Conservation (phyloP, 164 flowering plant species). For the Amborella trichopoda region DNA sequence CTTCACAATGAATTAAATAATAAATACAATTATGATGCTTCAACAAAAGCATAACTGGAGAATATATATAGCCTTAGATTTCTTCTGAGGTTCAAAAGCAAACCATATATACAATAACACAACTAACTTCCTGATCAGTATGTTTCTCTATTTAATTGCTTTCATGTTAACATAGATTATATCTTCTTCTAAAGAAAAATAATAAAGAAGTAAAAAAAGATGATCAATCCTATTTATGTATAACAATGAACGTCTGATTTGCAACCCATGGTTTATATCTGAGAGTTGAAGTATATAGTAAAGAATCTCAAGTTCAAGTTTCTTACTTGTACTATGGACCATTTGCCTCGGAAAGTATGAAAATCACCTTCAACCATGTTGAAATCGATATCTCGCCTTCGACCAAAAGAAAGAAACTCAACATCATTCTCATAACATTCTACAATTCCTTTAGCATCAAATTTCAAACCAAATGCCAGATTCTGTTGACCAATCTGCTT, state of each 20-base stretch:
- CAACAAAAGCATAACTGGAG: too few species aligned
- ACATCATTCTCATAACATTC: conserved; percentile 71
- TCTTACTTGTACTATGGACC: conserved; percentile 65
- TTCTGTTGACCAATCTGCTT: conserved; percentile 62
- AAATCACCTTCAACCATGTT: conserved; percentile 84
- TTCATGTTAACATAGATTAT: too few species aligned
- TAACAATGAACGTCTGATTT: background rate
- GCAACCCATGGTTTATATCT: background rate
- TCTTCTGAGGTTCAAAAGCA: too few species aligned
- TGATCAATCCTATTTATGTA: background rate
- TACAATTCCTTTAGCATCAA: conserved; percentile 59
- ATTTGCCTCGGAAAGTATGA: conserved; percentile 53
- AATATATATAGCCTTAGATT: too few species aligned
- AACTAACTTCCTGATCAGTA: too few species aligned
- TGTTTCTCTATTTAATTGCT: too few species aligned
- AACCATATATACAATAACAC: too few species aligned
- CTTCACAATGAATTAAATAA: too few species aligned
- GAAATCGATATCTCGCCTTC: conserved; percentile 68
- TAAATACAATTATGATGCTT: too few species aligned
- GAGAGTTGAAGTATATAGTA: background rate
- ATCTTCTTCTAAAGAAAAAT: background rate
- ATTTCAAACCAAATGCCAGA: conserved; percentile 65
- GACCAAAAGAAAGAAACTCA: conserved; percentile 33
- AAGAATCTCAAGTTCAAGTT: background rate
- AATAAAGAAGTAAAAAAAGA: background rate